Evolutionary conservation across 192 early-diverging fungal genomes (phyloP), one percentile per base, ranked within the genome.

Genomic region (Coemansia sp.): DNA sequence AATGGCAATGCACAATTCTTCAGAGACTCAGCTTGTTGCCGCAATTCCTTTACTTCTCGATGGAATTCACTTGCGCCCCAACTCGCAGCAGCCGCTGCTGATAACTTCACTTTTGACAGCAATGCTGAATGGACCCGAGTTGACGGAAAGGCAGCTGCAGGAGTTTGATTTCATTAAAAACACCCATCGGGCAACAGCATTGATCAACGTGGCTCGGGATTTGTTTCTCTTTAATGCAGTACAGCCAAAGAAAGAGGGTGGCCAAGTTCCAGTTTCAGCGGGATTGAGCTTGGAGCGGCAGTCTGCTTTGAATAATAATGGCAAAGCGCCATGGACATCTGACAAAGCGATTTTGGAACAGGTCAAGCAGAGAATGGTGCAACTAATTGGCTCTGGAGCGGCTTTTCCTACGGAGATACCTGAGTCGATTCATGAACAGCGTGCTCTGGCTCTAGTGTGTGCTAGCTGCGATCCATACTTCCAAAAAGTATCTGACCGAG

Each of bases 271-370:
- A 9, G 54, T 68, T 11, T 53, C 54, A 2, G 43, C 50, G 2
- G 72, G 72, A 3, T 37, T 75, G 13, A 61, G 61, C 20, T 13
- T 35, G 10, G 44, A 42, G 14, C 53, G 57, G 0, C 61, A 65
- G 37, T 10, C 16, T 0, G 16, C 40, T 59, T 18, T 91, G 8
- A 90, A 91, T 0, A 88, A 92, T 61, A 77, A 81, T 20, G 81
- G 83, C 15, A 94, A 92, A 54, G 87, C 85, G 13, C 11, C 62
- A 11, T 97, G 91, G 92, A 44, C 80, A 3, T 65, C 60, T 14
- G 74, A 72, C 19, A 44, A 63, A 7, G 65, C 78, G 47, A 61
- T 51, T 21, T 60, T 69, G 53, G 53, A 59, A 41, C 16, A 53
- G 33, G 20, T 68, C 33, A 62, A 72, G 36, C 43, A 63, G 6